A percentile compares a stretch with the other conserved stretches of the same genome.
phyloP scores from a whole-genome alignment of 2,329 filamentous ascomycete species.

The Elsinoe fawcettii region DNA sequence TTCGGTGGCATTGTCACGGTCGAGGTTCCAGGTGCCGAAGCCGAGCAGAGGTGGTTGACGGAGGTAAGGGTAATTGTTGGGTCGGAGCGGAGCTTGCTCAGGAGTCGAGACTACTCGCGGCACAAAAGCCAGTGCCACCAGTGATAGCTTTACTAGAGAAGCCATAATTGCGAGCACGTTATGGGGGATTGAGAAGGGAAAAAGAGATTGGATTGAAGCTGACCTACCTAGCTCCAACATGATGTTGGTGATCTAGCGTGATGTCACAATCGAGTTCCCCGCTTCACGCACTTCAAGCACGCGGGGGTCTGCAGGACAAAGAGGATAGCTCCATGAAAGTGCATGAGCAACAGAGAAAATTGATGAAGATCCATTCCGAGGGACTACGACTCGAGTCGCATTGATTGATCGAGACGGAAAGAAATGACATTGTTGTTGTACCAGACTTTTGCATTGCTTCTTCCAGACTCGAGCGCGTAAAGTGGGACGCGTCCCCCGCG shows the following conservation, averaged over 20 bases:
- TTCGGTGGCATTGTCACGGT: conserved; percentile 29
- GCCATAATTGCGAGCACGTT: background rate
- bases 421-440: background rate
- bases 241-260: conserved; percentile 7
- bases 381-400: too few species aligned
- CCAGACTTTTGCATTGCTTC: background rate
- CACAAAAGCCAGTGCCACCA: conserved; percentile 22
- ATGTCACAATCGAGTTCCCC: conserved; percentile 4
- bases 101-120: background rate
- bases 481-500: conserved; percentile 12
- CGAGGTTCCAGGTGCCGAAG: conserved; percentile 35
- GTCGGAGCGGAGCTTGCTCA: background rate
- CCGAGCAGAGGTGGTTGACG: conserved; percentile 29
- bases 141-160: background rate
- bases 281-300: background rate
- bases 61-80: conserved; percentile 18
- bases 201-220: background rate
- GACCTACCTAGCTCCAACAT: background rate
- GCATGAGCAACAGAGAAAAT: too few species aligned
- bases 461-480: conserved; percentile 3
- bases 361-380: too few species aligned
- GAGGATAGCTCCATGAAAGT: background rate
- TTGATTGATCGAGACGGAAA: background rate
- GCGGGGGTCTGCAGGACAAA: background rate
- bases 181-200: background rate